Evolutionary conservation across 352 stramenopile species (phyloP), one percentile per base, ranked within the genome.

Genomic region (Globisporangium emineosum): DNA sequence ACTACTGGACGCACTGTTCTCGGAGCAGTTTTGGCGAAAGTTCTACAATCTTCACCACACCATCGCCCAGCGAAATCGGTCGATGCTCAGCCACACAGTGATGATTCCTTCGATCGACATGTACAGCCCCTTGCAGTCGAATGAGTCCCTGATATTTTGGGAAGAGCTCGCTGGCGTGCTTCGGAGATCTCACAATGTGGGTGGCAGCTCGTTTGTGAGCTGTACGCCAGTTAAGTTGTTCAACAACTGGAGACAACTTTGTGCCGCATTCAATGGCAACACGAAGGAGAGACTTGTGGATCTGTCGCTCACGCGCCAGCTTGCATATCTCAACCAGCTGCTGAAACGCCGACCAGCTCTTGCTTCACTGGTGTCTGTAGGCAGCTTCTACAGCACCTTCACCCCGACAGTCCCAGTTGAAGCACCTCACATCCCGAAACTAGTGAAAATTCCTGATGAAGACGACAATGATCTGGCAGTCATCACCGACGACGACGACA

Each of bases 41-140:
- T 60, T 67, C 15, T 37, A 60, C n/a, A 64, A 63, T 2, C 27
- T 72, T 1, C 59, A 69, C n/a, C 47, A 60, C 13, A 51, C 37
- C 33, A 50, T 70, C 12, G 40, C 64, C 19, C 33, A 59, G 43
- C 63, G 57, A 37, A 69, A 67, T 54, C 62, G 58, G 53, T 60
- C 57, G 10, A 70, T 70, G 67, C 25, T 64, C 42, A 72, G 57
- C 33, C n/a, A 72, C 62, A 69, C 67, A 21, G 54, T 52, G 32
- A 61, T 54, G 15, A 68, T 33, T 19, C 25, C 30, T 12, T 67
- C 62, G 23, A 69, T 72, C 35, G 62, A 69, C 49, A 40, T 72
- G 57, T 69, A 67, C 54, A 64, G 57, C 7, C 62, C 67, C 0
- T 32, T 63, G 56, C 62, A 72, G 47, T 65, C 62, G 12, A 49